Evolutionary conservation across 2,329 filamentous ascomycete genomes (phyloP).

Genomic region (Hirsutella rhossiliensis): DNA sequence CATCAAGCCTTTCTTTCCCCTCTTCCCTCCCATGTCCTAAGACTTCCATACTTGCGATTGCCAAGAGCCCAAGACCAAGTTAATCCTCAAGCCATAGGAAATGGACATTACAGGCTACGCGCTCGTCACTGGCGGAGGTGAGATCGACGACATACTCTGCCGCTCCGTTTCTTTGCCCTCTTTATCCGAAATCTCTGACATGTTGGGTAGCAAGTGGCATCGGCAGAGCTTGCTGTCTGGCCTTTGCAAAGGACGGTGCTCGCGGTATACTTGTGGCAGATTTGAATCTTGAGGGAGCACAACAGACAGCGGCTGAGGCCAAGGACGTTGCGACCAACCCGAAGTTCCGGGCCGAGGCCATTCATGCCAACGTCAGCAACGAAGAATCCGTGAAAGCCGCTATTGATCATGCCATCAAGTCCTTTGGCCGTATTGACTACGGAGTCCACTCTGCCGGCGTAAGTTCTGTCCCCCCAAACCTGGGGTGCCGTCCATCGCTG

Average conservation of each 20-base stretch:
- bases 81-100: background rate
- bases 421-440: conserved; percentile 9
- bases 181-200: background rate
- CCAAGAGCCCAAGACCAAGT: too few relatives aligned
- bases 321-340: conserved; percentile 3
- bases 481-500: background rate
- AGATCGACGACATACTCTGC: background rate
- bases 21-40: too few relatives aligned
- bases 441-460: conserved; percentile 8
- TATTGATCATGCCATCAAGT: conserved; percentile 1
- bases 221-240: conserved; percentile 3
- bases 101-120: conserved; percentile 4
- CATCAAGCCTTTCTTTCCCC: too few relatives aligned
- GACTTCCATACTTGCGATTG: too few relatives aligned
- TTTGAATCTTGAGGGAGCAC: conserved; percentile 4
- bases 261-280: conserved; percentile 6
- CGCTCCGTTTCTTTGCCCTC: too few relatives aligned
- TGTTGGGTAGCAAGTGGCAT: conserved; percentile 4
- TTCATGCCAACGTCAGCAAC: conserved; percentile 5
- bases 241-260: conserved; percentile 6
- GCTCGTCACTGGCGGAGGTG: background rate
- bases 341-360: conserved; percentile 1
- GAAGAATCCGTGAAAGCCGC: conserved; percentile 5
- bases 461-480: background rate
- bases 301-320: conserved; percentile 2